Evolutionary conservation across 768 basidiomycete species (phyloP).

Genomic region (Amanita molliuscula): DNA sequence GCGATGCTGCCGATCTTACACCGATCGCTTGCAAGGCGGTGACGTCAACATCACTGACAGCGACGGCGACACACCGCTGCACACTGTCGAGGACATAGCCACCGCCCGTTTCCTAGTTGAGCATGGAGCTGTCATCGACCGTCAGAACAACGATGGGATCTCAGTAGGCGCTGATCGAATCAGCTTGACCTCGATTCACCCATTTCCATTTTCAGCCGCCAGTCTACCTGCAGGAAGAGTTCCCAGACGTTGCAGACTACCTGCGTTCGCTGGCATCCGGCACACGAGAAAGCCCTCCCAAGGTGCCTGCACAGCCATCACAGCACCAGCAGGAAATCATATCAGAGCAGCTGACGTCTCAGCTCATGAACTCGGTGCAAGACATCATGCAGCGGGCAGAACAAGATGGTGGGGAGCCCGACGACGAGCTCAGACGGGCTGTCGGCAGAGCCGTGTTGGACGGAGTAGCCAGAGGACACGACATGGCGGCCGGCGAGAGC

Average conservation of each 20-base stretch:
- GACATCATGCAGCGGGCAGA: constrained; percentile 49
- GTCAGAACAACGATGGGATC: constrained; percentile 60
- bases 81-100: constrained; percentile 75
- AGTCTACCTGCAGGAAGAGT: constrained; percentile 8
- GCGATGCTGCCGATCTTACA: constrained; percentile 5
- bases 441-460: constrained; percentile 60
- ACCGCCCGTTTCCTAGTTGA: constrained; percentile 73
- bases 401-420: constrained; percentile 54
- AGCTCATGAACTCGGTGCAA: constrained; percentile 54
- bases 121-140: constrained; percentile 58
- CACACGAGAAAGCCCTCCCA: constrained; percentile 8
- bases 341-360: constrained; percentile 60
- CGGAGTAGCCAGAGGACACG: constrained; percentile 53
- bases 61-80: constrained; percentile 89
- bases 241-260: constrained; percentile 7
- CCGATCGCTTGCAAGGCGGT: constrained; percentile 42
- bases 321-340: constrained; percentile 59
- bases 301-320: constrained; percentile 28
- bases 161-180: constrained; percentile 41
- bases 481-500: constrained; percentile 24
- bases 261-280: constrained; percentile 9
- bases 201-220: constrained; percentile 39
- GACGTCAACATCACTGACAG: constrained; percentile 78
- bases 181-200: not conserved
- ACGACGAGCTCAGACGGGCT: constrained; percentile 50